These are phyloP conservation scores for Omphalotus olearius DNA, from an alignment of 1,284 basidiomycete genomes.

Conservation along the genomic window DNA sequence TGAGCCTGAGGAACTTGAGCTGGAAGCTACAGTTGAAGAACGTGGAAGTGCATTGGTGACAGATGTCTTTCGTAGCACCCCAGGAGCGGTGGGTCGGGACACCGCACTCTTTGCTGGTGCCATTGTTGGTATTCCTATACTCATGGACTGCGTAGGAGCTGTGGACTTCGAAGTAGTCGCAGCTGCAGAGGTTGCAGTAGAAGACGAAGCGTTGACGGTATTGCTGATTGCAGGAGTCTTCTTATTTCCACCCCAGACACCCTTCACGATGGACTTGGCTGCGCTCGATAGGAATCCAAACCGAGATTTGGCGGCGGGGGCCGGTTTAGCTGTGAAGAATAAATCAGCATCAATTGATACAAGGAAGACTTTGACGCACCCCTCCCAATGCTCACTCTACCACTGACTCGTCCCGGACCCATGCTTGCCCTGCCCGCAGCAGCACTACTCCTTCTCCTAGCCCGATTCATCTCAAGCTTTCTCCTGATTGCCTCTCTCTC, in stretches of 20 bases:
- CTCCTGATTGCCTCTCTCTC: constrained; percentile 58
- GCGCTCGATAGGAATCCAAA: constrained; percentile 57
- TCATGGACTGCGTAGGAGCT: background rate
- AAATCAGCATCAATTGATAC: background rate
- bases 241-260: constrained; percentile 51
- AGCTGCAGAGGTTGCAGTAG: background rate
- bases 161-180: background rate
- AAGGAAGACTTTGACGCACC: constrained; percentile 18
- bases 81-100: background rate
- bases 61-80: constrained; percentile 6
- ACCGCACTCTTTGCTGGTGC: background rate
- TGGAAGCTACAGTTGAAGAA: background rate
- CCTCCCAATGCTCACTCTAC: constrained; percentile 24
- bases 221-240: constrained; percentile 13
- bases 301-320: constrained; percentile 36
- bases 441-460: constrained; percentile 61
- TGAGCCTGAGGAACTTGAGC: background rate
- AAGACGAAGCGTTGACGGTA: constrained; percentile 14
- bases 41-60: background rate
- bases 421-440: constrained; percentile 26
- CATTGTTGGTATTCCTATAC: too few relatives aligned
- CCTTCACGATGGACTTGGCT: constrained; percentile 52
- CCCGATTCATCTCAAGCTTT: constrained; percentile 58
- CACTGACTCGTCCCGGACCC: constrained; percentile 34
- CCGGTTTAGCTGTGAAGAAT: constrained; percentile 7